Evolutionary conservation across 2,329 filamentous ascomycete species (phyloP), one percentile per base, ranked within the genome.

Genomic region (Dothideomycetes sp.): DNA sequence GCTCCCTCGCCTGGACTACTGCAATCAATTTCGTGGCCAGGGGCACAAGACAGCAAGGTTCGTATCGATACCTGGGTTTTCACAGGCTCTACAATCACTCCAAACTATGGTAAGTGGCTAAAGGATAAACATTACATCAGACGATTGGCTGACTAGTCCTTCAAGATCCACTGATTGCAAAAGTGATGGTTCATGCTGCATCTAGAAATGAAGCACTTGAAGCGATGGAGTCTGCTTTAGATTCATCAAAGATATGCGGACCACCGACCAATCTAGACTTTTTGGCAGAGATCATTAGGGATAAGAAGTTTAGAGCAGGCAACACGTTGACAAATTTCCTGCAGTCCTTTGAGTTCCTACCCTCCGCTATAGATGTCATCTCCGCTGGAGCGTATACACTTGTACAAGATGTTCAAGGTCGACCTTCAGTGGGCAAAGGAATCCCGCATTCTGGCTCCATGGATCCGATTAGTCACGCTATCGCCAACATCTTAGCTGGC

Each of bases 51-150:
- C 0, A 48, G 64, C 0, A 64, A 64, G 4, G 62, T 69, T 17
- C 67, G 78, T 4, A 67, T 82, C 18, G 78, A 82, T 48, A 80
- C 76, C 0, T 82, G 77, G 76, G 65, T 80, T 1, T 65, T 70
- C 40, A 69, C 68, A 1, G 77, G 77, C 5, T 68, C 70, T 2
- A 68, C 64, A 3, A 64, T 81, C 27, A 72, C 71, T 4, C 67
- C 75, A 2, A 65, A 73, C 44, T 80, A 78, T 39, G n/a, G 73
- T 73, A 61, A 54, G 45, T 23, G 16, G 9, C 9, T 2, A 31
- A n/a, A 33, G 9, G n/a, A 27, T 27, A 9, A 5, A 36, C 18
- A n/a, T 18, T 25, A 18, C 33, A 19, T 12, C 4, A 33, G n/a
- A 9, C n/a, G 9, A 9, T 27, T n/a, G n/a, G 18, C 19, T 2